A percentile compares a stretch with the other conserved stretches of the same genome.
Conservation (phyloP, 768 basidiomycete species). For the Leccinum rimulosum region DNA sequence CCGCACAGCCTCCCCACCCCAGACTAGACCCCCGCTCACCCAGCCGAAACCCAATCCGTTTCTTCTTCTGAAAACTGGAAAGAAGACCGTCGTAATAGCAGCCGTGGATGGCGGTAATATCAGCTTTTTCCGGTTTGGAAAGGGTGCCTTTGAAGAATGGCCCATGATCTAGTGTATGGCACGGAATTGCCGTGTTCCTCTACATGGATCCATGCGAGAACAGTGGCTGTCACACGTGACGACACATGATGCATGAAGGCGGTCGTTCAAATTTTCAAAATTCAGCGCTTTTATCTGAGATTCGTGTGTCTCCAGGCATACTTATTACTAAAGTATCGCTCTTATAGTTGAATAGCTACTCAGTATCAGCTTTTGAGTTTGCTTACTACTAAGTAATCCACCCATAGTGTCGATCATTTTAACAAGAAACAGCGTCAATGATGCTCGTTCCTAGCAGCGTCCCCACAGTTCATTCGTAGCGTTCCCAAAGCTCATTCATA, state of each 20-base stretch:
- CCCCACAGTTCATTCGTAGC: too few species aligned
- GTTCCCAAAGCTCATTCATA: too few species aligned
- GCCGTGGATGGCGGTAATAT: slow-evolving; percentile 85
- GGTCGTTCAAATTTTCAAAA: background rate
- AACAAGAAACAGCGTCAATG: too few species aligned
- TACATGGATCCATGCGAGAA: too few species aligned
- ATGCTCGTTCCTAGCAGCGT: too few species aligned
- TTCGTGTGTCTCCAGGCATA: background rate
- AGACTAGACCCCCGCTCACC: slow-evolving; percentile 26
- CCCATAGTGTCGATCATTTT: background rate
- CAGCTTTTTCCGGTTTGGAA: slow-evolving; percentile 84
- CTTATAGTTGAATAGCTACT: too few species aligned
- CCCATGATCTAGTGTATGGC: slow-evolving; percentile 48
- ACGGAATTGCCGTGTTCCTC: background rate
- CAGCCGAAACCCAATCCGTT: slow-evolving; percentile 66
- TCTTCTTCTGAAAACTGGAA: slow-evolving; percentile 76
- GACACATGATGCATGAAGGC: too few species aligned
- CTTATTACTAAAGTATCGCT: background rate
- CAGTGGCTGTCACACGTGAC: too few species aligned
- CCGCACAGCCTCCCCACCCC: background rate
- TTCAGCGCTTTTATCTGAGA: background rate
- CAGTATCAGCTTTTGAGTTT: background rate
- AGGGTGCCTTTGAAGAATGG: slow-evolving; percentile 84
- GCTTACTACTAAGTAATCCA: slow-evolving; percentile 14
- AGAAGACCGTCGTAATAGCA: slow-evolving; percentile 80